Conservation (phyloP, 2,329 filamentous ascomycete genomes). For the Tolypocladium paradoxum region DNA sequence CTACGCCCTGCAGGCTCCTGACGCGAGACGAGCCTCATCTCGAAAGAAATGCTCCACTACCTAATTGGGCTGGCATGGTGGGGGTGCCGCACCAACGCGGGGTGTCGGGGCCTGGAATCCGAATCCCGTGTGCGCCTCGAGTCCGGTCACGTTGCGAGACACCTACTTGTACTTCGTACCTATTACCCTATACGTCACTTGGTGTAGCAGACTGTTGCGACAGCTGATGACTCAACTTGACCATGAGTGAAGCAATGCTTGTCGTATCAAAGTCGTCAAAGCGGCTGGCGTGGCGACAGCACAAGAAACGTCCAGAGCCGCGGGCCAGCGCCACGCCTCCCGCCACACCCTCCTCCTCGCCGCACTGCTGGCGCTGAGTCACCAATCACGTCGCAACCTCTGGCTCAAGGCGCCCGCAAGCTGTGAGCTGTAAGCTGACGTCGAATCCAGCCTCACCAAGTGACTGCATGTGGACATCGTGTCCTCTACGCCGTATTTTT, state of each 20-base stretch:
- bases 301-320: neutral
- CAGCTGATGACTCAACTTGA: no score
- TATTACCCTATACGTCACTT: no score
- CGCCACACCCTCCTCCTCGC: neutral
- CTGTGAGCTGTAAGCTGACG: neutral
- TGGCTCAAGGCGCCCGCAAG: neutral
- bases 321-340: neutral
- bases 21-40: neutral
- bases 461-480: slow-evolving; percentile 10
- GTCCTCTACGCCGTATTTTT: slow-evolving; percentile 6
- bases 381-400: neutral
- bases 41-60: neutral
- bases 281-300: no score
- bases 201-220: no score
- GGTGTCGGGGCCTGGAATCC: neutral
- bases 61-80: neutral
- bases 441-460: neutral
- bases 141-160: no score
- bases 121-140: neutral
- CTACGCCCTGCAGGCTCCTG: neutral
- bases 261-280: no score
- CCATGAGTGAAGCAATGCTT: no score
- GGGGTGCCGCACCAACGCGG: neutral
- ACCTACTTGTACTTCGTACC: no score
- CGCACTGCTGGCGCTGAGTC: neutral